Evolutionary conservation across 805 yeast species (phyloP).

Genomic region (Saturnispora quitensis): DNA sequence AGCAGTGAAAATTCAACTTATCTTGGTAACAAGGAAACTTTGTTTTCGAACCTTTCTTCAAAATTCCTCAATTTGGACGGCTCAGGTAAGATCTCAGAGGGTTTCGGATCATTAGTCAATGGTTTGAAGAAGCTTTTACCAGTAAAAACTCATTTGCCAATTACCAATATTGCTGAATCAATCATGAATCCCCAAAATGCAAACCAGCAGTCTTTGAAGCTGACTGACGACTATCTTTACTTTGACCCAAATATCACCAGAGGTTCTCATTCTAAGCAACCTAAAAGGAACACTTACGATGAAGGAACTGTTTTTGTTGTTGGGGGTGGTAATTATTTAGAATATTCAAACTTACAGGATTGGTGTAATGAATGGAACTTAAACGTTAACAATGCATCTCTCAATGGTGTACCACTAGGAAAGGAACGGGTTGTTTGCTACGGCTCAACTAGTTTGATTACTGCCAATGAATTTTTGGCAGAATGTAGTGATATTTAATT

Average conservation of each 20-base stretch:
- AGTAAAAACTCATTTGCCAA: slow-evolving; percentile 77
- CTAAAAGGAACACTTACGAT: slow-evolving; percentile 70
- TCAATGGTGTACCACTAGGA: slow-evolving; percentile 12
- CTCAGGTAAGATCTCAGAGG: slow-evolving; percentile 58
- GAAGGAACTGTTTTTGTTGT: slow-evolving; percentile 86
- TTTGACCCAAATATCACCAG: slow-evolving; percentile 82
- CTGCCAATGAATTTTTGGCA: slow-evolving; percentile 58
- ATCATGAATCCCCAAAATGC: slow-evolving; percentile 75
- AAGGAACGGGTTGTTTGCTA: slow-evolving; percentile 54
- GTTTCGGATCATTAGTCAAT: slow-evolving; percentile 80
- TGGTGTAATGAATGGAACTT: slow-evolving; percentile 40
- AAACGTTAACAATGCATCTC: slow-evolving; percentile 12
- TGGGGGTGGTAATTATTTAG: slow-evolving; percentile 94
- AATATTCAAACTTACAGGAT: slow-evolving; percentile 88
- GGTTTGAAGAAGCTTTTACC: slow-evolving; percentile 85
- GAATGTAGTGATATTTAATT: slow-evolving; percentile 41
- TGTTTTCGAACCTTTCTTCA: slow-evolving; percentile 66
- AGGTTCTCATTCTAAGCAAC: slow-evolving; percentile 85
- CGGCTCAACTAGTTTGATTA: slow-evolving; percentile 73
- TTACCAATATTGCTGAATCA: slow-evolving; percentile 85
- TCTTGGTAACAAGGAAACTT: slow-evolving; percentile 32
- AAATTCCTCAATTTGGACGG: slow-evolving; percentile 77
- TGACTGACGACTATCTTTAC: slow-evolving; percentile 84
- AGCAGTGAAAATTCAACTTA: slow-evolving; percentile 24
- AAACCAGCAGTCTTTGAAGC: slow-evolving; percentile 49